phyloP scores from a whole-genome alignment of 1,284 basidiomycete genomes.

The Polyporus tsugae region DNA sequence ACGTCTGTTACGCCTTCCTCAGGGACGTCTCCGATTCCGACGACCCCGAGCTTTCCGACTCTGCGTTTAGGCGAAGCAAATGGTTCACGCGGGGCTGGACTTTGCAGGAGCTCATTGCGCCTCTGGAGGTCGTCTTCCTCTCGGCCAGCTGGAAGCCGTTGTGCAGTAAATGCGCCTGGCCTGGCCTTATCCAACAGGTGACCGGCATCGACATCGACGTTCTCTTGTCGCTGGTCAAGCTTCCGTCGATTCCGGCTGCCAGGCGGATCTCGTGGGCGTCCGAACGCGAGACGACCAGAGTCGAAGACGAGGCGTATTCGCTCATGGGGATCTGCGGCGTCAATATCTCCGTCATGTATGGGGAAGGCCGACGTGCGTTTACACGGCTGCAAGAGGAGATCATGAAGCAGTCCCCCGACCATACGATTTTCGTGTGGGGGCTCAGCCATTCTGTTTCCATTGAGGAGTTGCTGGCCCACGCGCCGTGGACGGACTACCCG shows the following conservation, averaged over 20 bases:
- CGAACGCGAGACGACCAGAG: slow-evolving; percentile 12
- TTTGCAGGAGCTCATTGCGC: slow-evolving; percentile 19
- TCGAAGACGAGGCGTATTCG: slow-evolving; percentile 24
- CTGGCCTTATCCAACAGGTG: slow-evolving; percentile 10
- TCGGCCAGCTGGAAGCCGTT: slow-evolving; percentile 16
- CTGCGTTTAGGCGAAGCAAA: slow-evolving; percentile 10
- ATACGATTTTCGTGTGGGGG: slow-evolving; percentile 19
- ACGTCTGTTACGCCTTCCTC: slow-evolving; percentile 14
- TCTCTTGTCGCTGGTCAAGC: slow-evolving; percentile 14
- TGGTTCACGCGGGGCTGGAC: slow-evolving; percentile 21
- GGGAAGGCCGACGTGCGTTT: slow-evolving; percentile 16
- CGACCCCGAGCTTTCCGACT: slow-evolving; percentile 9
- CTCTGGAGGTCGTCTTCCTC: slow-evolving; percentile 16
- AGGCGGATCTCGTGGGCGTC: slow-evolving; percentile 18
- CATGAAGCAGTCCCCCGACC: slow-evolving; percentile 22
- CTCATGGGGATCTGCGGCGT: slow-evolving; percentile 20
- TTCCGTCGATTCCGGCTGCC: slow-evolving; percentile 12
- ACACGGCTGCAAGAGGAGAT: slow-evolving; percentile 17
- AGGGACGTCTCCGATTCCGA: slow-evolving; percentile 14
- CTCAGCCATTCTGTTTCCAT: slow-evolving; percentile 15
- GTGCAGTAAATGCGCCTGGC: slow-evolving; percentile 16
- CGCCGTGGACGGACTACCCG: slow-evolving; percentile 19
- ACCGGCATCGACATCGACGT: slow-evolving; percentile 19
- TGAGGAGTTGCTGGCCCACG: slow-evolving; percentile 9
- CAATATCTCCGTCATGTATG: slow-evolving; percentile 20